Base-by-base conservation (phyloP, 352 stramenopile genomes). In the Globisporangium orthogonon region DNA sequence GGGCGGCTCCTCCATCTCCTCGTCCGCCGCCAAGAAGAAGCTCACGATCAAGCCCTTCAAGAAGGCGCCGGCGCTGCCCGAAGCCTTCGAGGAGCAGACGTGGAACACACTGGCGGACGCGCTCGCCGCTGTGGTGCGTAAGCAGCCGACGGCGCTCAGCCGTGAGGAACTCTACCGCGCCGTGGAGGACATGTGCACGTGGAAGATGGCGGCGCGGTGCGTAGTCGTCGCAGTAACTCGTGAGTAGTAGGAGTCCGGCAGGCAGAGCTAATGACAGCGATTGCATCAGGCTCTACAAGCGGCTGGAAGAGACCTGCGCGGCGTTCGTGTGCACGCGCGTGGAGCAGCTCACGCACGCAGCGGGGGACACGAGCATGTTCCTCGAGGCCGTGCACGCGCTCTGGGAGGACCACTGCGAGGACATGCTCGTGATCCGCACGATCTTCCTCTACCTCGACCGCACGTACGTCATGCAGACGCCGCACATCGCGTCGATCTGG, bases 381-480 rank as follows among this genome's bases (percentile, higher is more conserved):
- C 72, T 95, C 6, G 76, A 89, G 45, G 69, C 71, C 6, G 83
- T 96, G 52, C 81, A 95, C 55, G 57, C 62, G 29, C 55, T 95
- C 10, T 98, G 91, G 91, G 69, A 91, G 58, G 85, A 96, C 64
- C 90, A 97, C 54, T 97, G 90, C 66, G 77, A 91, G 48, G 84
- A 97, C 39, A 91, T 97, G 84, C 79, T 93, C 33, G 93, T 91
- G 41, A 91, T 98, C 56, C 87, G 92, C 52, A 97, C 88, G 54
- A 95, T 98, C 44, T 98, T 97, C 58, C 71, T 98, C 40, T 97
- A 97, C 54, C 65, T 98, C 47, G 91, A 98, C 67, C 78, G 89
- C 39, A 95, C 86, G 47, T 94, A 95, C 63, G 81, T 95, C 17
- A 90, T 95, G 67, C 83, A 91, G 67, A 89, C 83, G 35, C 73